Percentiles rank a stretch among this genome's conserved stretches.
Evolutionary conservation across 768 basidiomycete species (phyloP).

Genomic region (Nidula microcarpa): DNA sequence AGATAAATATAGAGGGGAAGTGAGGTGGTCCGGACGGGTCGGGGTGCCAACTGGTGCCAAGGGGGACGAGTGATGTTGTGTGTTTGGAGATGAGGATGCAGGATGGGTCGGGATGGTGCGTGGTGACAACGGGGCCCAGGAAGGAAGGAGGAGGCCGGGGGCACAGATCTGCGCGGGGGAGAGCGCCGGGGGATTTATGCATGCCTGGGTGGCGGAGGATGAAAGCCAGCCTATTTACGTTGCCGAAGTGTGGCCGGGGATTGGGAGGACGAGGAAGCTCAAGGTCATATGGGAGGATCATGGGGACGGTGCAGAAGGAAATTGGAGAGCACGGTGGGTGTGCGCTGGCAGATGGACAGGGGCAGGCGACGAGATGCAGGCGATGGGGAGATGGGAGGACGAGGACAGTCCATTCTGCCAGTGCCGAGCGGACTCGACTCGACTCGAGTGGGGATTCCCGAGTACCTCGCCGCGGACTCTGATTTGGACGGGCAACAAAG

Average conservation of each 20-base stretch:
- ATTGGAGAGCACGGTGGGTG: background rate
- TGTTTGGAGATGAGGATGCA: no score
- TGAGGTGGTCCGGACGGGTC: no score
- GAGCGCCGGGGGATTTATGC: background rate
- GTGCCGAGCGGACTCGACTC: background rate
- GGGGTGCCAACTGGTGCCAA: no score
- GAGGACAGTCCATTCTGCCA: background rate
- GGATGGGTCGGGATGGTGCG: no score
- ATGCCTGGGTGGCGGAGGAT: background rate
- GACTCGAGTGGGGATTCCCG: background rate
- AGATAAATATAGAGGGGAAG: no score
- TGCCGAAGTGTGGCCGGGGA: slow-evolving; percentile 6
- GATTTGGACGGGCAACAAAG: background rate
- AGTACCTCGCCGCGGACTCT: no score
- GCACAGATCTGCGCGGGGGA: background rate
- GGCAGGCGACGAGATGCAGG: background rate
- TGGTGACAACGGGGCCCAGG: background rate
- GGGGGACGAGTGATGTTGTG: no score
- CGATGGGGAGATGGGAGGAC: background rate
- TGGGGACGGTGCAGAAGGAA: background rate
- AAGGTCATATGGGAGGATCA: background rate
- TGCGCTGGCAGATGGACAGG: background rate
- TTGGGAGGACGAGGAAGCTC: slow-evolving; percentile 1
- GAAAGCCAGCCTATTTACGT: background rate
- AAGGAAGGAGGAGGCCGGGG: background rate